A percentile compares a stretch with the other conserved stretches of the same genome.
These are phyloP conservation scores for Musa acuminata DNA, from an alignment of 176 grass and related monocot genomes.

Conservation along the genomic window DNA sequence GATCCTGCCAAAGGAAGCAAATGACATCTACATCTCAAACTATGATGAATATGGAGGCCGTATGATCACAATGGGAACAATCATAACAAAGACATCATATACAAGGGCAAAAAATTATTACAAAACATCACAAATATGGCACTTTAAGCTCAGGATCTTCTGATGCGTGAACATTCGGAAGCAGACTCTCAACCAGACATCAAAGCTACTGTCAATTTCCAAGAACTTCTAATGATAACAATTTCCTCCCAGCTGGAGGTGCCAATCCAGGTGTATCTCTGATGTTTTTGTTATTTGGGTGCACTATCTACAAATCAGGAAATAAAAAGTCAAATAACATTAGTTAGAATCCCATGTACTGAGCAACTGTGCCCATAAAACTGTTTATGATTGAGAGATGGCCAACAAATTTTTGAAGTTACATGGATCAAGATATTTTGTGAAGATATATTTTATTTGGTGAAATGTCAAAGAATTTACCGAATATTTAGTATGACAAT, in stretches of 20 bases:
- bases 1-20: too few relatives aligned
- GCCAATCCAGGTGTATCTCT: slow-evolving; percentile 17
- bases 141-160: neutral
- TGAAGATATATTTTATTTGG: too few relatives aligned
- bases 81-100: neutral
- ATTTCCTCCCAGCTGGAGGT: slow-evolving; percentile 14
- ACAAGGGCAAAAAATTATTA: neutral
- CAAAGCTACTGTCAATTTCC: neutral
- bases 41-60: neutral
- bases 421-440: too few relatives aligned
- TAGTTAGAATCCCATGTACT: neutral
- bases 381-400: too few relatives aligned
- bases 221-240: neutral
- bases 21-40: too few relatives aligned
- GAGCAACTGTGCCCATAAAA: too few relatives aligned
- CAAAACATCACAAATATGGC: neutral
- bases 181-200: neutral
- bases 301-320: slow-evolving; percentile 5
- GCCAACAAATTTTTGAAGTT: too few relatives aligned
- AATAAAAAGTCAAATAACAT: neutral
- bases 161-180: neutral
- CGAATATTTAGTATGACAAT: too few relatives aligned
- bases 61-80: neutral
- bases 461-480: too few relatives aligned
- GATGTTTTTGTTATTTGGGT: slow-evolving; percentile 8